A percentile compares a stretch with the other conserved stretches of the same genome.
phyloP scores from a whole-genome alignment of 345 rosid genomes.

The Pugionium cornutum region DNA sequence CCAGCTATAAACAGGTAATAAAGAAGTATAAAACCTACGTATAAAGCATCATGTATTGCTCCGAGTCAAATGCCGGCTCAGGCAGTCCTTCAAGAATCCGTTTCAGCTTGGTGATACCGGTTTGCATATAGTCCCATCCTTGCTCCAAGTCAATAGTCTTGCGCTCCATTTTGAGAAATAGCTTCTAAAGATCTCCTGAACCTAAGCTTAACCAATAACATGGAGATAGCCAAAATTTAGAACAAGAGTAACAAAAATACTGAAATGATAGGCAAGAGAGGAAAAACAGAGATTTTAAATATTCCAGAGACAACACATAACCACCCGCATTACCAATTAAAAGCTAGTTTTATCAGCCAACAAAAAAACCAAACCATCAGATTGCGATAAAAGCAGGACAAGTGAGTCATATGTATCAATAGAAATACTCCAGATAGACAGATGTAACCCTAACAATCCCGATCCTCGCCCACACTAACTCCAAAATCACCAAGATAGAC shows the following conservation, averaged over 20 bases:
- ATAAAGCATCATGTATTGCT: constrained; percentile 86
- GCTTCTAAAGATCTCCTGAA: constrained; percentile 9
- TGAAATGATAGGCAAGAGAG: neutral
- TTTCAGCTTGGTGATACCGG: constrained; percentile 74
- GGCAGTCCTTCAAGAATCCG: constrained; percentile 67
- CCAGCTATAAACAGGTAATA: constrained; percentile 5
- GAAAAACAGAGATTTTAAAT: neutral
- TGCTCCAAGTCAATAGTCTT: constrained; percentile 65
- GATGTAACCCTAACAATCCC: constrained; percentile 35
- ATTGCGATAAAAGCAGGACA: neutral
- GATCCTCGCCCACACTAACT: constrained; percentile 16
- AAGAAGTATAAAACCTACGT: constrained; percentile 46
- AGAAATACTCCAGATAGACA: constrained; percentile 2
- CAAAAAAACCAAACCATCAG: constrained; percentile 18
- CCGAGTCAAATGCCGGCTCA: constrained; percentile 62
- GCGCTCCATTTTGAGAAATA: constrained; percentile 53
- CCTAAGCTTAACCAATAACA: constrained; percentile 17
- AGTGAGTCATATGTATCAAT: neutral
- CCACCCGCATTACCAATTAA: constrained; percentile 20
- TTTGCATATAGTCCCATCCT: constrained; percentile 85
- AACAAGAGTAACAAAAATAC: neutral
- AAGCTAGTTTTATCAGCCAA: constrained; percentile 3
- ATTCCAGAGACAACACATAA: neutral
- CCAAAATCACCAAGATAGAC: neutral
- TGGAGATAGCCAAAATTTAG: constrained; percentile 14